Evolutionary conservation across 2,329 filamentous ascomycete species (phyloP), one percentile per base, ranked within the genome.

Genomic region (Laburnicola sp.): DNA sequence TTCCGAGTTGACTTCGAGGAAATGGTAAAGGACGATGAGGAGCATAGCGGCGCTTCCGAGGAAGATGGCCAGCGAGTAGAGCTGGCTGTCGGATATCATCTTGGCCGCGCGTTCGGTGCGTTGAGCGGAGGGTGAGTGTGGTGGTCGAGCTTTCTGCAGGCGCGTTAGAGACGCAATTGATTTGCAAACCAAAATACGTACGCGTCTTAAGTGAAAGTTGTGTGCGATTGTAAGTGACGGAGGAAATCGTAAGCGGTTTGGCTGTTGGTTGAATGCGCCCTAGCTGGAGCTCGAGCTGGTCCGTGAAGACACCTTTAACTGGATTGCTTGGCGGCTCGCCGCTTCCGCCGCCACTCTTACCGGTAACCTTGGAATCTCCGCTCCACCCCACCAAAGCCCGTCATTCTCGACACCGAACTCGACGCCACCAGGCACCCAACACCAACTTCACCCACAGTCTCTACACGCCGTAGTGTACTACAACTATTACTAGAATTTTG

Each of bases 81-180:
- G 86, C 60, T 94, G 86, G 73, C 82, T 79, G 84, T 99, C 94
- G 72, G 92, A 88, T 72, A 99, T 97, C 94, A 99, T 99, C 42
- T 44, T 55, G 79, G 67, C 51, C 30, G 61, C 64, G 66, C 58
- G 64, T 60, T 48, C 21, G 39, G 42, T 35, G 35, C 30, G n/a
- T 30, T 16, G 47, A 55, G 51, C 10, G 57, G 32, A 59, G 48
- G 47, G 53, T 64, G 54, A 41, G 56, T 27, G 47, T 48, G 48
- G 26, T 45, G 23, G 30, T 30, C 48, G 46, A 57, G 54, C 45
- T 60, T 48, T 48, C 56, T 63, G 57, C 48, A 37, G 51, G 49
- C 16, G 7, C 26, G 30, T 66, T 40, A 66, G 61, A 25, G 30
- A 8, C 16, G 22, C 23, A 43, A 30, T 46, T 36, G 10, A 28